Percentiles rank a stretch among this genome's conserved stretches.
Conservation (phyloP, 495 filamentous ascomycete genomes). For the Pyronema omphalodes region DNA sequence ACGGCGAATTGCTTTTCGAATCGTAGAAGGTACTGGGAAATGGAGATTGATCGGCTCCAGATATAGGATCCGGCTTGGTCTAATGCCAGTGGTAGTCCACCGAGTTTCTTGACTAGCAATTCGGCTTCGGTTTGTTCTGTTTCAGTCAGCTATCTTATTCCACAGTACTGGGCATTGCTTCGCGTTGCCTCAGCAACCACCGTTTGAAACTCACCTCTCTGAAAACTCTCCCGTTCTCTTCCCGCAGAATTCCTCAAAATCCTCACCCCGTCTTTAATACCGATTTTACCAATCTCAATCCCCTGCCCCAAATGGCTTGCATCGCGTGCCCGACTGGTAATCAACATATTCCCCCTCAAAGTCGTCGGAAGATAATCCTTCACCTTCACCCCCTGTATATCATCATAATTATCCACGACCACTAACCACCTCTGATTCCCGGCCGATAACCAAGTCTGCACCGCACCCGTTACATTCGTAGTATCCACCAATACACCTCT, state of each 20-base stretch:
- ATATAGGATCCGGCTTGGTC: constrained; percentile 13
- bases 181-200: too few species aligned
- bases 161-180: too few species aligned
- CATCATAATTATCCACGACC: constrained; percentile 6
- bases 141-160: too few species aligned
- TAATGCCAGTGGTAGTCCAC: constrained; percentile 12
- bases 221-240: too few species aligned
- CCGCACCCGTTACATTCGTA: neutral
- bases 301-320: too few species aligned
- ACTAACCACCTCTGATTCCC: constrained; percentile 4
- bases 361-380: neutral
- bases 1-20: constrained; percentile 3
- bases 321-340: too few species aligned
- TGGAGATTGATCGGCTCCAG: constrained; percentile 5
- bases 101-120: constrained; percentile 1
- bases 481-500: neutral
- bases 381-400: neutral
- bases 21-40: constrained; percentile 4
- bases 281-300: too few species aligned
- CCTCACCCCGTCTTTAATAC: too few species aligned
- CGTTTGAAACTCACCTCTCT: too few species aligned
- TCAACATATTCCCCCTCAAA: neutral
- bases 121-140: neutral
- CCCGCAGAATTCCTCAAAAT: too few species aligned
- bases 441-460: constrained; percentile 1